phyloP scores from a whole-genome alignment of 257 asterid genomes.

The Nicotiana otophora region DNA sequence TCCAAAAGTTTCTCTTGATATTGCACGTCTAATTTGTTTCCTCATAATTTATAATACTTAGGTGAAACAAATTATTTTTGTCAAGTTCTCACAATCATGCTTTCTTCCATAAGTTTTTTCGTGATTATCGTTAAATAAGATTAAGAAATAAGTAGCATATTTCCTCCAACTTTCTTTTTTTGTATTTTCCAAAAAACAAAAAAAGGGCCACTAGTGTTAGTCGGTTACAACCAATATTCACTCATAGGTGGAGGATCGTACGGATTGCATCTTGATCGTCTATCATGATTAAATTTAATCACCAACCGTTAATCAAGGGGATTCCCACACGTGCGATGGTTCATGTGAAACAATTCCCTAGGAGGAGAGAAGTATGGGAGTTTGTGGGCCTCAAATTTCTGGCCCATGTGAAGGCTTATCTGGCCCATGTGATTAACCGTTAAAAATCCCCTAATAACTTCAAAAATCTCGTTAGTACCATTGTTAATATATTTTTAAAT shows the following conservation, averaged over 20 bases:
- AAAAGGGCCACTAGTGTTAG: neutral
- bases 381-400: constrained; percentile 22
- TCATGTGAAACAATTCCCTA: constrained; percentile 20
- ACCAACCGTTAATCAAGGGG: constrained; percentile 11
- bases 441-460: constrained; percentile 19
- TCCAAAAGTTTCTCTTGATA: too few relatives aligned
- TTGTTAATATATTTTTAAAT: neutral
- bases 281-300: neutral
- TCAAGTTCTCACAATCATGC: neutral
- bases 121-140: too few relatives aligned
- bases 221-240: neutral
- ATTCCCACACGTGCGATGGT: constrained; percentile 27
- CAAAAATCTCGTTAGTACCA: neutral
- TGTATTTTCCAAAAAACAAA: neutral
- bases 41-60: too few relatives aligned
- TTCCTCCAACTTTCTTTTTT: neutral
- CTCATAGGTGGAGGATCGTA: neutral
- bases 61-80: too few relatives aligned
- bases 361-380: constrained; percentile 6
- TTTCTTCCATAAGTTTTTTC: neutral
- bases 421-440: constrained; percentile 36
- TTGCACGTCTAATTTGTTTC: too few relatives aligned
- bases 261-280: neutral
- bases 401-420: constrained; percentile 35
- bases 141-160: neutral